Evolutionary conservation across 805 yeast species (phyloP).

Genomic region (Saturnispora mendoncae): DNA sequence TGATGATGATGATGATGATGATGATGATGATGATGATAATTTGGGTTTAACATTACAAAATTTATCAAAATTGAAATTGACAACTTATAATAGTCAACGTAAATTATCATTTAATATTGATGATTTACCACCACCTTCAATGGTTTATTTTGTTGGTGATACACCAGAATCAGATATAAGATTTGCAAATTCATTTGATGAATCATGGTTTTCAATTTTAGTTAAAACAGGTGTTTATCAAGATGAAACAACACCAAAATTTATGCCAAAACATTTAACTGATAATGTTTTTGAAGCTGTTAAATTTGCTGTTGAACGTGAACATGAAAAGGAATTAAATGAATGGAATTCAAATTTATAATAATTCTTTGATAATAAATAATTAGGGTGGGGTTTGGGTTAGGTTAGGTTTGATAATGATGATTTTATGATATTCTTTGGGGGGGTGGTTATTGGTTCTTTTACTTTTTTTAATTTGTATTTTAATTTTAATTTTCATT

Average conservation of each 20-base stretch:
- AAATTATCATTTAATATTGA: conserved; percentile 5
- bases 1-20: conserved; percentile 15
- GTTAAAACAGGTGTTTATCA: conserved; percentile 85
- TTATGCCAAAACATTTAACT: conserved; percentile 66
- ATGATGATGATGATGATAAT: conserved; percentile 27
- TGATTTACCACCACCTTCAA: conserved; percentile 73
- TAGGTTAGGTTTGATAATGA: not conserved
- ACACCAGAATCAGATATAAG: conserved; percentile 85
- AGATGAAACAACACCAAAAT: conserved; percentile 70
- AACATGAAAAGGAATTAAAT: conserved; percentile 58
- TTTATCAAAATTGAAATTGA: conserved; percentile 30
- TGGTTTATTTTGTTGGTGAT: conserved; percentile 84
- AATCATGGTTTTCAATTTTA: conserved; percentile 74
- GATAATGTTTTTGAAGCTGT: conserved; percentile 76
- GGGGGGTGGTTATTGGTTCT: not conserved
- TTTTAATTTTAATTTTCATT: too few species aligned
- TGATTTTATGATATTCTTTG: not conserved
- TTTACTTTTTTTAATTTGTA: not conserved
- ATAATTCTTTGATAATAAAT: too few species aligned
- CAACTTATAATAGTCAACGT: not conserved
- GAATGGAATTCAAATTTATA: conserved; percentile 70
- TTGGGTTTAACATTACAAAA: conserved; percentile 40
- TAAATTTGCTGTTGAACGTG: conserved; percentile 73
- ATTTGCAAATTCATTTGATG: conserved; percentile 80
- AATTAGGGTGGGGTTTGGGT: not conserved